Conservation (phyloP, 169 alveolate species). For the Miamiensis avidus region DNA sequence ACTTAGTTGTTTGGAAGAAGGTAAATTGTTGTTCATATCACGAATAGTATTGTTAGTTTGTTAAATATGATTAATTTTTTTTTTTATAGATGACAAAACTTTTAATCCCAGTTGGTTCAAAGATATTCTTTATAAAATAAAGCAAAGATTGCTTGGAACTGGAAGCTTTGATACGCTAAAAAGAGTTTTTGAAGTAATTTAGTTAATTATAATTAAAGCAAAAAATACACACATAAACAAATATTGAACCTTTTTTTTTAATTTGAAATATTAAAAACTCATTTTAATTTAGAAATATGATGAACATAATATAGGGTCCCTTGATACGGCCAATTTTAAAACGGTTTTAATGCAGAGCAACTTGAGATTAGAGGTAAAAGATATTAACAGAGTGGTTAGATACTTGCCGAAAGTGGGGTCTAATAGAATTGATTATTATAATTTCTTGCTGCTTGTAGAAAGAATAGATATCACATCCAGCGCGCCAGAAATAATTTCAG, state of each 20-base stretch:
- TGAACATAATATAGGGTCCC: conserved; percentile 45
- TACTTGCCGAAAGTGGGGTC: conserved; percentile 38
- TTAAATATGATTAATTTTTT: background rate
- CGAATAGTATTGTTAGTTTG: background rate
- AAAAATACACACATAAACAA: background rate
- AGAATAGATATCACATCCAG: conserved; percentile 30
- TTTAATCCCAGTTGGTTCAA: conserved; percentile 44
- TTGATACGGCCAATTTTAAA: conserved; percentile 49
- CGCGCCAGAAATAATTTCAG: conserved; percentile 37
- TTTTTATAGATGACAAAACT: conserved; percentile 25
- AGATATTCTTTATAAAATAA: conserved; percentile 38
- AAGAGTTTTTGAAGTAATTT: conserved; percentile 28
- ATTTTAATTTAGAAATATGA: conserved; percentile 38
- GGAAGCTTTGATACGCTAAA: conserved; percentile 9
- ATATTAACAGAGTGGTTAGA: conserved; percentile 47
- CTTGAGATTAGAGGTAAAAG: conserved; percentile 38
- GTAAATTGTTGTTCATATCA: background rate
- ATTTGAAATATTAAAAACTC: no score
- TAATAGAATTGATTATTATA: conserved; percentile 32
- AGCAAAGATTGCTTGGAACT: conserved; percentile 17
- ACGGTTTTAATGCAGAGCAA: conserved; percentile 40
- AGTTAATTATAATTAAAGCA: background rate
- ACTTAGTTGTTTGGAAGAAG: conserved; percentile 35
- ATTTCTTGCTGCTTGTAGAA: conserved; percentile 36
- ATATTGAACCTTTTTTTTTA: no score